Conservation (phyloP, 2,329 filamentous ascomycete genomes). For the Ambrosiella beaveri region DNA sequence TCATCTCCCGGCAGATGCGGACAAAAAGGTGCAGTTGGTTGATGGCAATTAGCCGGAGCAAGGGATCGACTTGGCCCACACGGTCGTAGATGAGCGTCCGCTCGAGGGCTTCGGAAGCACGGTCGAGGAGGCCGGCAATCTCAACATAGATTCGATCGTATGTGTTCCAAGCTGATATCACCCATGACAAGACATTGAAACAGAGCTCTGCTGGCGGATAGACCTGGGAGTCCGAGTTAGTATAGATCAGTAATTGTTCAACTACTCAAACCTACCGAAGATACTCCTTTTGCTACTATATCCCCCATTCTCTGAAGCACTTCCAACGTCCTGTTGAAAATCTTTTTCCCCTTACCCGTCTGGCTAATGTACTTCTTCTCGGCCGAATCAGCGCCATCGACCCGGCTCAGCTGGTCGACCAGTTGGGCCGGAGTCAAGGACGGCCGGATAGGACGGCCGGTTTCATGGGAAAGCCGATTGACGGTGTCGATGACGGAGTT, state of each 20-base stretch:
- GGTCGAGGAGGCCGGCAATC: neutral
- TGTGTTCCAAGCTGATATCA: neutral
- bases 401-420: neutral
- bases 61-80: neutral
- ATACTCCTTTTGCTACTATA: neutral
- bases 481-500: neutral
- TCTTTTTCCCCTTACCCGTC: neutral
- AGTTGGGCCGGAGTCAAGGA: neutral
- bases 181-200: neutral
- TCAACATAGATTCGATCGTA: neutral
- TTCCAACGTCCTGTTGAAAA: neutral
- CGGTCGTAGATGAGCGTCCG: neutral
- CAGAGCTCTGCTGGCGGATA: conserved; percentile 1
- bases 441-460: neutral
- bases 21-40: conserved; percentile 2
- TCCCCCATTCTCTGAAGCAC: neutral
- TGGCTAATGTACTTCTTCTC: neutral
- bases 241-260: neutral
- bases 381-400: neutral
- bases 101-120: neutral
- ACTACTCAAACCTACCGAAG: neutral
- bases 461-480: neutral
- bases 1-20: neutral
- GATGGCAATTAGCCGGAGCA: conserved; percentile 1
- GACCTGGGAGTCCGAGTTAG: neutral